phyloP scores from a whole-genome alignment of 2,329 filamentous ascomycete species.

The Colletotrichum chrysophilum region DNA sequence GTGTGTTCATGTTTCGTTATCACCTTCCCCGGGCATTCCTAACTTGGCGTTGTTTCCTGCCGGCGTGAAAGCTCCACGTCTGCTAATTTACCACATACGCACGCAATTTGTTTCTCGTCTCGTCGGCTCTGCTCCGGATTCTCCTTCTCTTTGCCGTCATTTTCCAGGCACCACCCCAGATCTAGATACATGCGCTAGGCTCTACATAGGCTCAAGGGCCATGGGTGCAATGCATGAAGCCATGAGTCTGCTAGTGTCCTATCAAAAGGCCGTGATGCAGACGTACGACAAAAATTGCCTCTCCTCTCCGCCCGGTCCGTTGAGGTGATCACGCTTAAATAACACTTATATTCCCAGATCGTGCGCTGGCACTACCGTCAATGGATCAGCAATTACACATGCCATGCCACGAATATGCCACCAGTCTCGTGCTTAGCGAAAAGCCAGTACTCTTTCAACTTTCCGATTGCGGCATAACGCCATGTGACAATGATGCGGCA shows the following conservation, averaged over 20 bases:
- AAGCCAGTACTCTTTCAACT: neutral
- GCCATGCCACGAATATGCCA: neutral
- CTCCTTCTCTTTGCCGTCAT: neutral
- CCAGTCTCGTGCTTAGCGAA: neutral
- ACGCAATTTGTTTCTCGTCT: neutral
- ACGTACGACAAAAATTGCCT: neutral
- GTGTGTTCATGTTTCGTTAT: neutral
- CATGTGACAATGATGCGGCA: conserved; percentile 1
- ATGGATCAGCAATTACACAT: neutral
- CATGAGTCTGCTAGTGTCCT: neutral
- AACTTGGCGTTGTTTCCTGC: conserved; percentile 1
- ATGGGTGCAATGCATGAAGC: neutral
- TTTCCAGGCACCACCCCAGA: neutral
- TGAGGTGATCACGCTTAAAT: neutral
- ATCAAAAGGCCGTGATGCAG: neutral
- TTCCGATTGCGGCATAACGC: neutral
- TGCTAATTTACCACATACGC: neutral
- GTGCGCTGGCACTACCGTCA: neutral
- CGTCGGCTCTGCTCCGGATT: neutral
- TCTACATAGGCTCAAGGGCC: neutral
- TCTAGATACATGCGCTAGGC: neutral
- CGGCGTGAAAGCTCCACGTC: neutral
- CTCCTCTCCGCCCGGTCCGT: neutral
- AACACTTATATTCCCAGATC: neutral
- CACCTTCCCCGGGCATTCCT: neutral